A percentile compares a stretch with the other conserved stretches of the same genome.
Conservation (phyloP, 805 yeast genomes). For the Wickerhamomyces xylosicus region DNA sequence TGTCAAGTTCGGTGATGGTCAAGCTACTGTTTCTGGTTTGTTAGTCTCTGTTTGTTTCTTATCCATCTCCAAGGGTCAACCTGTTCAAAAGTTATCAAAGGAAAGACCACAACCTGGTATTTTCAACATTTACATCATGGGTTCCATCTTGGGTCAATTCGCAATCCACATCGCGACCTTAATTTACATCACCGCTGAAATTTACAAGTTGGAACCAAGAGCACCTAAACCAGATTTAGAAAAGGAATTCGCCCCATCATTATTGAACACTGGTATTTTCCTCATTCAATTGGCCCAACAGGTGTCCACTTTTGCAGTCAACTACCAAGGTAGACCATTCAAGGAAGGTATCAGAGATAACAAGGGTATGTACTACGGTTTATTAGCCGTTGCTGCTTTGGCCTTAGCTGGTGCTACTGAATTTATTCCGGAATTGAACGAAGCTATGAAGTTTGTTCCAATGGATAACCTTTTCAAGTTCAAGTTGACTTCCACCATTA, state of each 20-base stretch:
- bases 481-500: slow-evolving; percentile 63
- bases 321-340: slow-evolving; percentile 95
- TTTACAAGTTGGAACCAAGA: slow-evolving; percentile 85
- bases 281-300: slow-evolving; percentile 91
- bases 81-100: slow-evolving; percentile 78
- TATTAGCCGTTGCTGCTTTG: slow-evolving; percentile 80
- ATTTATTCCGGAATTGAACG: slow-evolving; percentile 87
- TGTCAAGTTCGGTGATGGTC: slow-evolving; percentile 96
- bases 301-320: slow-evolving; percentile 94
- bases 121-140: slow-evolving; percentile 93
- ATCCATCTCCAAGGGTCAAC: slow-evolving; percentile 89
- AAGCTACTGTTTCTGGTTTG: slow-evolving; percentile 93
- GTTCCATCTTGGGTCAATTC: slow-evolving; percentile 93
- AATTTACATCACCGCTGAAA: slow-evolving; percentile 74
- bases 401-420: slow-evolving; percentile 92
- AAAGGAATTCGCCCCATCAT: slow-evolving; percentile 77
- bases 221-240: slow-evolving; percentile 85
- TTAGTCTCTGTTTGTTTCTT: slow-evolving; percentile 89
- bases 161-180: slow-evolving; percentile 82
- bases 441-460: slow-evolving; percentile 84
- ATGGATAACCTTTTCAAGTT: slow-evolving; percentile 67
- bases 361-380: slow-evolving; percentile 94
- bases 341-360: slow-evolving; percentile 84
- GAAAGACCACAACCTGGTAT: slow-evolving; percentile 97
- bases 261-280: slow-evolving; percentile 93